Base-by-base conservation (phyloP, 208 protist species). In the Phytomonas francai region DNA sequence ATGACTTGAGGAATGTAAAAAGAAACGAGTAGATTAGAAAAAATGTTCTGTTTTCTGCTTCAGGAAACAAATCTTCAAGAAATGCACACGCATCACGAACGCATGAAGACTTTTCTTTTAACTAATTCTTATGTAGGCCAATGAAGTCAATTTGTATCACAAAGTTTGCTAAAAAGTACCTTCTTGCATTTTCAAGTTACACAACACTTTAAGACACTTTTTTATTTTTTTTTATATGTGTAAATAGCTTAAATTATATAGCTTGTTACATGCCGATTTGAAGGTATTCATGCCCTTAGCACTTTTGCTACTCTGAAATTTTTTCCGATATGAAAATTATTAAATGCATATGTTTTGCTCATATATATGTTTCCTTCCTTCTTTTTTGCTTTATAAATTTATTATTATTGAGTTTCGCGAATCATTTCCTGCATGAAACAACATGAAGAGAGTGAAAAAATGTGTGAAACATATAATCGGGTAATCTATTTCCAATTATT, bases 211-310 rank as follows among this genome's bases (percentile, higher is more conserved):
- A 36, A 63, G 4, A 7, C 45, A 36, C 11, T 42, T n/a, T 39
- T 22, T 54, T 11, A 58, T 22, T 68, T 27, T 57, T 42, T 62
- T 57, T 39, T 59, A 27, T 61, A 16, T 67, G 65, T 67, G 65
- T 30, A 62, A 31, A 45, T 60, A 7, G 3, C 22, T 59, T 9
- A 39, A 42, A 63, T 19, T 33, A 34, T 60, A 4, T 25, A 32
- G 54, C 58, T 68, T 59, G 14, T 39, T 57, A 32, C 25, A 29
- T 16, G 28, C 6, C 39, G 6, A 49, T 11, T 11, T 56, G 54
- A 36, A 60, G 28, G 34, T 68, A 36, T 68, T 68, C 0, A 31
- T 32, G 0, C n/a, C 49, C 22, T 64, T 11, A 39, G 32, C 34
- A 36, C 3, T 64, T 39, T 25, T 49, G n/a, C 9, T 25, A 25